Conservation (phyloP, 1,284 basidiomycete genomes). For the Moesziomyces antarcticus region DNA sequence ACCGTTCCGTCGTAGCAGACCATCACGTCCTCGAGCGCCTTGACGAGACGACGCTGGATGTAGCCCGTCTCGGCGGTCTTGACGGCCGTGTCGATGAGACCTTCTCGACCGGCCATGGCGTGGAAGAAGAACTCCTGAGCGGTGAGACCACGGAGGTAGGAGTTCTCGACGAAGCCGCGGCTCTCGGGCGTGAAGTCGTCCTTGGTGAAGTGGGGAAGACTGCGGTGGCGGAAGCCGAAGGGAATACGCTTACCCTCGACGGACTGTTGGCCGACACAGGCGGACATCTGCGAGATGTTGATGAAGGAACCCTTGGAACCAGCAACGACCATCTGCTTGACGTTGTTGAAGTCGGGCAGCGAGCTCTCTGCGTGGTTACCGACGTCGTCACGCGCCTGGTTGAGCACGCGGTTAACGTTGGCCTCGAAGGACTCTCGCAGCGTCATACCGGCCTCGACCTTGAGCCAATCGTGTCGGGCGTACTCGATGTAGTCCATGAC, state of each 20-base stretch:
- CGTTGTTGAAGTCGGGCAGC: constrained; percentile 98
- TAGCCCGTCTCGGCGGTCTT: constrained; percentile 99
- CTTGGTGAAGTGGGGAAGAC: constrained; percentile 96
- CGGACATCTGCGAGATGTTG: constrained; percentile 99
- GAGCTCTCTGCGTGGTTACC: constrained; percentile 95
- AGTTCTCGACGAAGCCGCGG: constrained; percentile 99
- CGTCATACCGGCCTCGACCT: constrained; percentile 84
- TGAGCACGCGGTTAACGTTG: constrained; percentile 88
- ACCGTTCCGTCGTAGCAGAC: constrained; percentile 98
- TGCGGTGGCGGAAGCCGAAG: constrained; percentile 96
- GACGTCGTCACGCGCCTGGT: constrained; percentile 92
- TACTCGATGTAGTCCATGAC: constrained; percentile 64
- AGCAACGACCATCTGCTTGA: constrained; percentile 99
- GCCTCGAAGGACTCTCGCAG: constrained; percentile 98
- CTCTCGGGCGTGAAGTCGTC: constrained; percentile 98
- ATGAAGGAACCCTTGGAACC: constrained; percentile 93
- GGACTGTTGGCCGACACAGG: constrained; percentile 97
- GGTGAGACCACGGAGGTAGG: constrained; percentile 95
- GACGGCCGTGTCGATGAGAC: constrained; percentile 98
- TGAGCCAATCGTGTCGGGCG: constrained; percentile 64
- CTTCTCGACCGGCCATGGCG: constrained; percentile 99
- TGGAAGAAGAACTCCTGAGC: constrained; percentile 99
- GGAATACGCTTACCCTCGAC: constrained; percentile 98
- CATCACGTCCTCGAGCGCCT: constrained; percentile 96
- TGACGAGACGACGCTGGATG: constrained; percentile 96